Conservation (phyloP, 495 filamentous ascomycete species). For the Astrothelium subdiscretum region DNA sequence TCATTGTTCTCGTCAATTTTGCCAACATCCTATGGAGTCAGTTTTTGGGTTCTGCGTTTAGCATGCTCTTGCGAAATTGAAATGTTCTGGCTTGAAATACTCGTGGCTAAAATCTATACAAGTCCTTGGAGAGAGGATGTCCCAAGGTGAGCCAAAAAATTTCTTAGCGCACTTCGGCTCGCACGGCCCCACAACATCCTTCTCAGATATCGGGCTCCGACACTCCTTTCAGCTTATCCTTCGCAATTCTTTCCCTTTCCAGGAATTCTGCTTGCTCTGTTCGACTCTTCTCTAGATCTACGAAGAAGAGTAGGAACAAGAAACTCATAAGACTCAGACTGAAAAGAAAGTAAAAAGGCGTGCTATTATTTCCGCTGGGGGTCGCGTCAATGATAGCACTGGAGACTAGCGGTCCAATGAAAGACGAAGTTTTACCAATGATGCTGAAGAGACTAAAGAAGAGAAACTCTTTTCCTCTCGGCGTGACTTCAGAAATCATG, state of each 20-base stretch:
- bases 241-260: conserved; percentile 29
- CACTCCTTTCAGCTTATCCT: conserved; percentile 10
- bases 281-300: conserved; percentile 49
- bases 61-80: too few relatives aligned
- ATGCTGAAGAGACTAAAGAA: conserved; percentile 59
- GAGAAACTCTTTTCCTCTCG: conserved; percentile 51
- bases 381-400: conserved; percentile 55
- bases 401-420: conserved; percentile 53
- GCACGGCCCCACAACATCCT: too few relatives aligned
- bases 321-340: conserved; percentile 45
- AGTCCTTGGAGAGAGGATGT: too few relatives aligned
- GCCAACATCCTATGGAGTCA: too few relatives aligned
- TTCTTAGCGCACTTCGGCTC: too few relatives aligned
- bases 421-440: conserved; percentile 51
- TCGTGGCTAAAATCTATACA: too few relatives aligned
- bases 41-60: too few relatives aligned
- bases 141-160: too few relatives aligned
- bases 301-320: conserved; percentile 35
- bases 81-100: too few relatives aligned
- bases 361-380: conserved; percentile 39
- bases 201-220: not conserved
- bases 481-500: conserved; percentile 57
- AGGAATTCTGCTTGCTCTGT: conserved; percentile 44
- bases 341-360: conserved; percentile 55
- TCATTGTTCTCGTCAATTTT: too few relatives aligned